A percentile compares a stretch with the other conserved stretches of the same genome.
phyloP scores from a whole-genome alignment of 2,329 filamentous ascomycete species.

The Calonectria pseudoreteaudii region DNA sequence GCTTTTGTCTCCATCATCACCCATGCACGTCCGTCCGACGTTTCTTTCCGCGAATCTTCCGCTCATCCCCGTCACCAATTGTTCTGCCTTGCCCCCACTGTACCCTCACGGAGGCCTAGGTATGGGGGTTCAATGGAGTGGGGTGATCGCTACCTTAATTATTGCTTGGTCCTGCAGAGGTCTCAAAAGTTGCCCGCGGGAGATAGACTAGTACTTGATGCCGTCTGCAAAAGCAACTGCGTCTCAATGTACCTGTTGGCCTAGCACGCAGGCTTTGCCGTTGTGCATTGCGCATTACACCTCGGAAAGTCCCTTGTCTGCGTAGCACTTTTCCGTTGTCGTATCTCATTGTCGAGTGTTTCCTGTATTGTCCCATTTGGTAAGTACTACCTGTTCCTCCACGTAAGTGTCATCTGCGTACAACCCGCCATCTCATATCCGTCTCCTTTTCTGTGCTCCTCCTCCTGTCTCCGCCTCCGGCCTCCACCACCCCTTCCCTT shows the following conservation, averaged over 20 bases:
- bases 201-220: neutral
- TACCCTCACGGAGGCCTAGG: neutral
- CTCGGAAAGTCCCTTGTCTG: conserved; percentile 8
- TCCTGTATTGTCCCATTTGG: neutral
- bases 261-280: neutral
- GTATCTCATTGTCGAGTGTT: neutral
- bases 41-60: conserved; percentile 7
- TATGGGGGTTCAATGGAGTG: neutral
- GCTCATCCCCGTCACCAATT: conserved; percentile 12
- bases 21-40: conserved; percentile 1
- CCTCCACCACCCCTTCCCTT: neutral
- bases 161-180: neutral
- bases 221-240: neutral
- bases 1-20: neutral
- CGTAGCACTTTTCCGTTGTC: neutral
- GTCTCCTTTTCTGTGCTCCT: neutral
- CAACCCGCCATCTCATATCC: neutral
- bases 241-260: neutral
- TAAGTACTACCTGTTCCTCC: neutral
- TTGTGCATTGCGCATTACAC: neutral
- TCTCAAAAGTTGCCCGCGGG: neutral
- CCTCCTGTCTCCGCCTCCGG: neutral
- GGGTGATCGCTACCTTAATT: conserved; percentile 8
- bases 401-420: neutral
- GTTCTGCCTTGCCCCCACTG: conserved; percentile 14